These are phyloP conservation scores for Trichosporon asahii DNA, from an alignment of 1,284 basidiomycete genomes.

Conservation along the genomic window DNA sequence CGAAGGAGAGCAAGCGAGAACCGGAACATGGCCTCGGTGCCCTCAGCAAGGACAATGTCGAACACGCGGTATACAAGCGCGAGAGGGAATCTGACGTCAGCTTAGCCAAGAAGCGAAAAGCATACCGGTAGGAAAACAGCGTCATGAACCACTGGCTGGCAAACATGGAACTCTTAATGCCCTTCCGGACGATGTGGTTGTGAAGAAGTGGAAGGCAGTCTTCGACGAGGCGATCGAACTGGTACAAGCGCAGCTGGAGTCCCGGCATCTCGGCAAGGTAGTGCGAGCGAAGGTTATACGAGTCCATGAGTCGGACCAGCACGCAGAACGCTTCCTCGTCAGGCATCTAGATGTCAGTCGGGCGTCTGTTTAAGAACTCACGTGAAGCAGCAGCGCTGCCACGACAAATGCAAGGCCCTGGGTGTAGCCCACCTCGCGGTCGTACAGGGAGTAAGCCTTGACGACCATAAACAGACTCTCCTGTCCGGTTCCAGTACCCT, in stretches of 20 bases:
- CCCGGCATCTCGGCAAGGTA: slow-evolving; percentile 98
- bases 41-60: slow-evolving; percentile 78
- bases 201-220: slow-evolving; percentile 87
- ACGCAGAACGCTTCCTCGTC: slow-evolving; percentile 97
- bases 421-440: slow-evolving; percentile 93
- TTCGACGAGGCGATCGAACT: slow-evolving; percentile 92
- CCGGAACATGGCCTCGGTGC: slow-evolving; percentile 93
- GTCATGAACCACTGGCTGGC: slow-evolving; percentile 96
- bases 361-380: slow-evolving; percentile 51
- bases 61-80: slow-evolving; percentile 93
- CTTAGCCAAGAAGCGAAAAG: background rate
- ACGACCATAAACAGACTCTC: slow-evolving; percentile 96
- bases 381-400: slow-evolving; percentile 86
- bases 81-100: slow-evolving; percentile 73
- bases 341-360: slow-evolving; percentile 69
- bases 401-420: slow-evolving; percentile 95
- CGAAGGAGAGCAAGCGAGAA: slow-evolving; percentile 85
- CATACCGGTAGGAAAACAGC: slow-evolving; percentile 85
- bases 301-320: slow-evolving; percentile 94
- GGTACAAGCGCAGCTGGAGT: slow-evolving; percentile 77
- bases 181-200: slow-evolving; percentile 85
- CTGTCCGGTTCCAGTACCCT: slow-evolving; percentile 80
- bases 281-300: slow-evolving; percentile 92
- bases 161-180: slow-evolving; percentile 95
- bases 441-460: slow-evolving; percentile 95